A percentile compares a stretch with the other conserved stretches of the same genome.
phyloP scores from a whole-genome alignment of 345 rosid species.

The Mercurialis annua region DNA sequence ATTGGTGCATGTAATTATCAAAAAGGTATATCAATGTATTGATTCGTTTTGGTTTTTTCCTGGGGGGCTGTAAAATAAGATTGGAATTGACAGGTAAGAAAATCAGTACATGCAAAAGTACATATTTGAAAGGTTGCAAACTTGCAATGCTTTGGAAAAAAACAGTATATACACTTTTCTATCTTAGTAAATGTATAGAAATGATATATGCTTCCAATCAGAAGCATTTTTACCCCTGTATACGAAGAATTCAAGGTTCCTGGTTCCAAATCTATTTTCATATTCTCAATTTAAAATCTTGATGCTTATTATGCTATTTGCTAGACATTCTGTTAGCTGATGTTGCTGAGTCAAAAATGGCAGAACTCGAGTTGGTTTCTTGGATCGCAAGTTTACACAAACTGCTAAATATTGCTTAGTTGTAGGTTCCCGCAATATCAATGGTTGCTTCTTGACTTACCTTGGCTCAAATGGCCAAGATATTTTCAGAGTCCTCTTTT shows the following conservation, averaged over 20 bases:
- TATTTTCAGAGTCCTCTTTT: too few species aligned
- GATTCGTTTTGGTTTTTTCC: constrained; percentile 28
- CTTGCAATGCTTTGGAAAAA: constrained; percentile 25
- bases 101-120: constrained; percentile 15
- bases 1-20: constrained; percentile 49
- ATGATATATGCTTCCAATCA: constrained; percentile 12
- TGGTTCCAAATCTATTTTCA: background rate
- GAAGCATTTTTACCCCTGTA: constrained; percentile 5
- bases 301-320: background rate
- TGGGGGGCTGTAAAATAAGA: constrained; percentile 49
- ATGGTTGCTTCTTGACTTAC: too few species aligned
- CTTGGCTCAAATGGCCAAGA: too few species aligned
- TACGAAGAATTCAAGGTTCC: background rate
- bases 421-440: too few species aligned
- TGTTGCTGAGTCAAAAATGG: too few species aligned
- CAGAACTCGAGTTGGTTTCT: too few species aligned
- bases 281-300: background rate
- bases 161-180: constrained; percentile 27
- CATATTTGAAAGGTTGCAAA: constrained; percentile 29
- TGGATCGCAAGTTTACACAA: too few species aligned
- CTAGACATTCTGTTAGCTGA: background rate
- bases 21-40: constrained; percentile 32
- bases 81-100: constrained; percentile 18
- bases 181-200: constrained; percentile 29
- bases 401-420: too few species aligned